phyloP scores from a whole-genome alignment of 306 rosid genomes.

The Bauhinia variegata region DNA sequence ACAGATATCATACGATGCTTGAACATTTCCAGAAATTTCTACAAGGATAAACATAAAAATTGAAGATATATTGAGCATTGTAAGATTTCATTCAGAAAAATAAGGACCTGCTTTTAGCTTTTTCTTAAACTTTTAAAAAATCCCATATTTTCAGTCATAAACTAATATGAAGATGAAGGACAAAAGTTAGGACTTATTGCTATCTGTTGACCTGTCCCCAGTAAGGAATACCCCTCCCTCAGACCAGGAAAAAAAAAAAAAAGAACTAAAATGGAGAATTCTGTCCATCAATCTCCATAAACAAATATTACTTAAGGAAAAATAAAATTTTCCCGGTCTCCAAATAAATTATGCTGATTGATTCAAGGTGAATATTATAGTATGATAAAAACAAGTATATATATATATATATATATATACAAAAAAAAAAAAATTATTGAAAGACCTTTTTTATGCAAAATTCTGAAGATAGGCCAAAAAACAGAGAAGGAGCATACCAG shows the following conservation, averaged over 20 bases:
- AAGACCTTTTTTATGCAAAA: slow-evolving; percentile 29
- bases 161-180: background rate
- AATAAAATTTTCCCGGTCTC: background rate
- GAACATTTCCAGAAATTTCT: background rate
- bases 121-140: background rate
- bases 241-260: background rate
- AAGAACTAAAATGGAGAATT: background rate
- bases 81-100: background rate
- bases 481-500: slow-evolving; percentile 45
- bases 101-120: background rate
- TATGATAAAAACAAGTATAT: background rate
- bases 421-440: too few relatives aligned
- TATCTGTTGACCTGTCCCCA: background rate
- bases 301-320: background rate
- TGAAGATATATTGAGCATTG: too few relatives aligned
- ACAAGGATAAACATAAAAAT: too few relatives aligned
- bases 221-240: background rate
- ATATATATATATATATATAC: too few relatives aligned
- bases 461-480: slow-evolving; percentile 18
- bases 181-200: background rate
- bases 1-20: slow-evolving; percentile 22
- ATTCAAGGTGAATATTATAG: background rate
- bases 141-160: too few relatives aligned
- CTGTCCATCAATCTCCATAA: too few relatives aligned
- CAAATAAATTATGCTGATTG: background rate